A percentile compares a stretch with the other conserved stretches of the same genome.
Evolutionary conservation across 2,329 filamentous ascomycete species (phyloP).

Genomic region (Cercospora citrullina): DNA sequence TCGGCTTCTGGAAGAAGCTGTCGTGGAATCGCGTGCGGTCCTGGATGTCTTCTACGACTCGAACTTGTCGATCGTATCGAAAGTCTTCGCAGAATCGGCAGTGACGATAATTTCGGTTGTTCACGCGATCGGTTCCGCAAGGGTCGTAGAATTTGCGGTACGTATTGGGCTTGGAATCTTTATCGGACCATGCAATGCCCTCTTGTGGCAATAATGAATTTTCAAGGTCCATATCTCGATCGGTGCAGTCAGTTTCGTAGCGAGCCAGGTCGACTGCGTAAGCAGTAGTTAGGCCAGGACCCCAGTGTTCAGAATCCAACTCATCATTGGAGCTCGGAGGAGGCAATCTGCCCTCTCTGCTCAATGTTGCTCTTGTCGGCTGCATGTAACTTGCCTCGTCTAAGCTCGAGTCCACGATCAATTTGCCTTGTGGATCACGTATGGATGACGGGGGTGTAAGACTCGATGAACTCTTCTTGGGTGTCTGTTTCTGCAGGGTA

Average conservation of each 20-base stretch:
- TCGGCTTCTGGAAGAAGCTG: not conserved
- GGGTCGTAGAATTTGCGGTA: too few relatives aligned
- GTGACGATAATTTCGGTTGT: not conserved
- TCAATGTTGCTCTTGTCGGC: not conserved
- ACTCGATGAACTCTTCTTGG: not conserved
- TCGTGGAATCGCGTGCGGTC: not conserved
- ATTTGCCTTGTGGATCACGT: not conserved
- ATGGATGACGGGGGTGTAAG: not conserved
- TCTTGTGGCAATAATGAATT: too few relatives aligned
- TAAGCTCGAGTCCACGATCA: not conserved
- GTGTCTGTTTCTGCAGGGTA: not conserved
- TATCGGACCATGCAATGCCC: too few relatives aligned
- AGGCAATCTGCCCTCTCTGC: not conserved
- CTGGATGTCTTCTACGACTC: not conserved
- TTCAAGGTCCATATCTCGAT: too few relatives aligned
- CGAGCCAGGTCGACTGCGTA: not conserved
- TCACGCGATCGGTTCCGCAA: too few relatives aligned
- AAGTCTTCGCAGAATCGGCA: not conserved
- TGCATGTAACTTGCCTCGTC: not conserved
- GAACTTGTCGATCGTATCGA: not conserved
- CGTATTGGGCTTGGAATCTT: too few relatives aligned
- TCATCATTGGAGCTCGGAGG: not conserved
- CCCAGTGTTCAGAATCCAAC: not conserved
- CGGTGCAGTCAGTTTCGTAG: not conserved
- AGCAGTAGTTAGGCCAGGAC: too few relatives aligned